A percentile compares a stretch with the other conserved stretches of the same genome.
phyloP scores from a whole-genome alignment of 2,329 filamentous ascomycete genomes.

The Drechslera avenae region DNA sequence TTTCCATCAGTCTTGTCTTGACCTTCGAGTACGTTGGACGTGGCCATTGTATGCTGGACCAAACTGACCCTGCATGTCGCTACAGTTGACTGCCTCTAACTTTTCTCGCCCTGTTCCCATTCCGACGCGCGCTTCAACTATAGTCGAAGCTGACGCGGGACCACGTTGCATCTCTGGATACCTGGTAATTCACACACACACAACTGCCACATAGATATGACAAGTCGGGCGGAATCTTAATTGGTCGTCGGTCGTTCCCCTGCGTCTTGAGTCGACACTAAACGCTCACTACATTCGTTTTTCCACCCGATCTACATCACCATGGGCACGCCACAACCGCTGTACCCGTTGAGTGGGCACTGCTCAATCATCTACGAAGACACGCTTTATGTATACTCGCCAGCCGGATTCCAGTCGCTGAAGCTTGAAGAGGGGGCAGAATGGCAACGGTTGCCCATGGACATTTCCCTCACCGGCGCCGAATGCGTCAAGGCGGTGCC shows the following conservation, averaged over 20 bases:
- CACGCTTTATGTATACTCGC: slow-evolving; percentile 82
- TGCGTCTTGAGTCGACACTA: slow-evolving; percentile 24
- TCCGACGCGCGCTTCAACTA: neutral
- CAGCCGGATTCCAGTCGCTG: slow-evolving; percentile 75
- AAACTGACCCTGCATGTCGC: slow-evolving; percentile 24
- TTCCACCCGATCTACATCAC: slow-evolving; percentile 23
- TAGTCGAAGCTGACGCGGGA: neutral
- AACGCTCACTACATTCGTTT: slow-evolving; percentile 24
- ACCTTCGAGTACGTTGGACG: slow-evolving; percentile 27
- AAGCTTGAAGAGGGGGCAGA: slow-evolving; percentile 68
- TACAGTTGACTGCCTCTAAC: slow-evolving; percentile 16
- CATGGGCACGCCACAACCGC: slow-evolving; percentile 76
- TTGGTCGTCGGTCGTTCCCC: slow-evolving; percentile 24
- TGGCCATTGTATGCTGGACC: slow-evolving; percentile 18
- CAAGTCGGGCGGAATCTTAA: slow-evolving; percentile 29
- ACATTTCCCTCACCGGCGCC: slow-evolving; percentile 73
- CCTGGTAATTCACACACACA: slow-evolving; percentile 3
- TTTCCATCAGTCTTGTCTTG: slow-evolving; percentile 25
- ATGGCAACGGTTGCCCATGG: slow-evolving; percentile 71
- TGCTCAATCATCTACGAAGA: slow-evolving; percentile 83
- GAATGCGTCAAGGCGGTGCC: slow-evolving; percentile 75
- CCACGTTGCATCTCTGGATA: neutral
- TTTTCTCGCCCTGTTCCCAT: slow-evolving; percentile 7
- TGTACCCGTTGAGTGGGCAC: slow-evolving; percentile 71
- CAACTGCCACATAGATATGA: slow-evolving; percentile 36